These are phyloP conservation scores for Gardenia jasminoides DNA, from an alignment of 257 asterid genomes.

Conservation along the genomic window DNA sequence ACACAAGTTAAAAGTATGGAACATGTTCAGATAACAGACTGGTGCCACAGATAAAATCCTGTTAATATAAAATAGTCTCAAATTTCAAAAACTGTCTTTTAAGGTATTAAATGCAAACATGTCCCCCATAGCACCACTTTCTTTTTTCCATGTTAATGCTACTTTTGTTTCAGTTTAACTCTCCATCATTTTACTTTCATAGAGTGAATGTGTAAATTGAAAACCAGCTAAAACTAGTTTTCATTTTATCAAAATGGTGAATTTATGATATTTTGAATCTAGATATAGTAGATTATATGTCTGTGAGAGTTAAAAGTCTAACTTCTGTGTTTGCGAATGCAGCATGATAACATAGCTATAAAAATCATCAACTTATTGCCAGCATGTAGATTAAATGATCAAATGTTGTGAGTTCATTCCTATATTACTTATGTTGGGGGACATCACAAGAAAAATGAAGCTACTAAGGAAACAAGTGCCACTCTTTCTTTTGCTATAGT, in stretches of 20 bases:
- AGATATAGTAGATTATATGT: not conserved
- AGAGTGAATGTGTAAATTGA: not conserved
- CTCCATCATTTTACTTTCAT: not conserved
- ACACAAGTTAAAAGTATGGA: not conserved
- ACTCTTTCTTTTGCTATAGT: not conserved
- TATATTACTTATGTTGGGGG: slow-evolving; percentile 58
- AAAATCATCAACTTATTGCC: not conserved
- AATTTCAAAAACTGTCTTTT: not conserved
- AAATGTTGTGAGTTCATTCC: not conserved
- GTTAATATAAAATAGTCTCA: not conserved
- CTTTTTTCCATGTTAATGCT: not conserved
- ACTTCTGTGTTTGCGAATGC: not conserved
- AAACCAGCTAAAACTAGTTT: not conserved
- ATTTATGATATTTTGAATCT: not conserved
- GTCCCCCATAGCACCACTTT: not conserved
- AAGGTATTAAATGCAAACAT: not conserved
- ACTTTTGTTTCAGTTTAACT: not conserved
- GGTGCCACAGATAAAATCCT: not conserved
- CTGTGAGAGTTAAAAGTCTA: not conserved
- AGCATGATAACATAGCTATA: too few species aligned
- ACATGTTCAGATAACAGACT: too few species aligned
- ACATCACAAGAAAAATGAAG: slow-evolving; percentile 91
- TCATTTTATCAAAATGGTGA: not conserved
- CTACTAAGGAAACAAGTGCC: slow-evolving; percentile 83
- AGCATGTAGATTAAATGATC: not conserved